Conservation (phyloP, 2,329 filamentous ascomycete genomes). For the Exophiala spinifera region DNA sequence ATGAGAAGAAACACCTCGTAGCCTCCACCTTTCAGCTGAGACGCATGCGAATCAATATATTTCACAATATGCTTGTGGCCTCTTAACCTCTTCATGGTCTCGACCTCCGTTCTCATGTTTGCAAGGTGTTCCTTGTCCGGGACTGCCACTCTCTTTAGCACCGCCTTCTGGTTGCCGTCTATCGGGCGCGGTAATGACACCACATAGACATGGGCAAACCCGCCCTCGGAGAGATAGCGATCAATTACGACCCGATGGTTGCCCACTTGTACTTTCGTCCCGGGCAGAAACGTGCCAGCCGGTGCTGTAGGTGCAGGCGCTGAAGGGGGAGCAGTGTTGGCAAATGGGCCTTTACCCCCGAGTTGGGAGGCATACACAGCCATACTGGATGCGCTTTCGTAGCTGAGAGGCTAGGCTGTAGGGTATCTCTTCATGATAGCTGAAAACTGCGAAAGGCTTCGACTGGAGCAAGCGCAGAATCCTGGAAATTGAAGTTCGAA, state of each 20-base stretch:
- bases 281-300: constrained; percentile 85
- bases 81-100: constrained; percentile 99
- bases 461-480: neutral
- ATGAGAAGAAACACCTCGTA: constrained; percentile 98
- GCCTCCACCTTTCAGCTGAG: constrained; percentile 83
- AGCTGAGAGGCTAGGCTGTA: neutral
- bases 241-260: constrained; percentile 90
- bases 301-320: constrained; percentile 40
- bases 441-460: neutral
- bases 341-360: constrained; percentile 22
- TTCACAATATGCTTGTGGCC: constrained; percentile 94
- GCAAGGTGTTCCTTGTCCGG: constrained; percentile 92
- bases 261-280: constrained; percentile 95
- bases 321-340: constrained; percentile 31
- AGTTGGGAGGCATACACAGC: constrained; percentile 28
- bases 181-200: constrained; percentile 78
- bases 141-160: constrained; percentile 92
- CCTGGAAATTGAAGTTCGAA: neutral
- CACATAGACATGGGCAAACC: constrained; percentile 97
- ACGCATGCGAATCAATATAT: constrained; percentile 97
- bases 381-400: constrained; percentile 20
- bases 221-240: constrained; percentile 95
- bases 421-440: neutral
- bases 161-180: constrained; percentile 74
- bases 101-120: constrained; percentile 96